Conservation (phyloP, 2,329 filamentous ascomycete species). For the Coccinonectria pachysandricola region DNA sequence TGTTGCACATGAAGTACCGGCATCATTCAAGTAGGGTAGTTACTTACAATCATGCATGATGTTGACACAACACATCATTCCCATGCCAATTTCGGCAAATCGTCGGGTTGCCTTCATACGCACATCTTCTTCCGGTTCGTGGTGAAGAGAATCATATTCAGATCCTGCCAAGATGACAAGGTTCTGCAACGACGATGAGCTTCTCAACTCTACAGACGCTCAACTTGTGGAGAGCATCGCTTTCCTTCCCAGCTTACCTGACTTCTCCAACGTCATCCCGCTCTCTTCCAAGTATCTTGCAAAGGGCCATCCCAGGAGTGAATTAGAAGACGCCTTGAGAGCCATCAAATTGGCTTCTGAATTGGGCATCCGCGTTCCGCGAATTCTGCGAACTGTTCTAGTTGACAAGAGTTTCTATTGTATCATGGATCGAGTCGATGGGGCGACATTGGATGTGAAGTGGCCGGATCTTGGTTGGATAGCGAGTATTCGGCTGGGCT, state of each 20-base stretch:
- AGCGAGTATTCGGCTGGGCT: conserved; percentile 6
- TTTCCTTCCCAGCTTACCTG: conserved; percentile 4
- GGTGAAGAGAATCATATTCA: no score
- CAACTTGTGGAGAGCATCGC: conserved; percentile 3
- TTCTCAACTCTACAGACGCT: conserved; percentile 3
- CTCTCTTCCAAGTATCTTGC: conserved; percentile 8
- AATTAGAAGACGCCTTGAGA: conserved; percentile 4
- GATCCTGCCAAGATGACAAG: no score
- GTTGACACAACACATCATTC: no score
- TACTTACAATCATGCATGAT: no score
- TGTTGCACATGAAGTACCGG: no score
- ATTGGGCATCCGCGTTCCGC: conserved; percentile 5
- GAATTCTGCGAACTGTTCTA: conserved; percentile 3
- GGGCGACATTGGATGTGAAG: conserved; percentile 3
- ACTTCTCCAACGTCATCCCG: conserved; percentile 4
- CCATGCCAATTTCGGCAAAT: no score
- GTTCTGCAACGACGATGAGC: conserved; percentile 4
- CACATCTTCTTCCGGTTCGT: no score
- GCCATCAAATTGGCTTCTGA: conserved; percentile 4
- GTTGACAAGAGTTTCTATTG: conserved; percentile 1
- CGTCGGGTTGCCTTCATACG: no score
- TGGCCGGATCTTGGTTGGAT: conserved; percentile 6
- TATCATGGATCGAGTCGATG: conserved; percentile 6
- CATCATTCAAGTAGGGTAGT: no score
- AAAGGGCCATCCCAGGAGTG: conserved; percentile 4